These are phyloP conservation scores for Rubia peregrina DNA, from an alignment of 305 asterid genomes.

Conservation along the genomic window DNA sequence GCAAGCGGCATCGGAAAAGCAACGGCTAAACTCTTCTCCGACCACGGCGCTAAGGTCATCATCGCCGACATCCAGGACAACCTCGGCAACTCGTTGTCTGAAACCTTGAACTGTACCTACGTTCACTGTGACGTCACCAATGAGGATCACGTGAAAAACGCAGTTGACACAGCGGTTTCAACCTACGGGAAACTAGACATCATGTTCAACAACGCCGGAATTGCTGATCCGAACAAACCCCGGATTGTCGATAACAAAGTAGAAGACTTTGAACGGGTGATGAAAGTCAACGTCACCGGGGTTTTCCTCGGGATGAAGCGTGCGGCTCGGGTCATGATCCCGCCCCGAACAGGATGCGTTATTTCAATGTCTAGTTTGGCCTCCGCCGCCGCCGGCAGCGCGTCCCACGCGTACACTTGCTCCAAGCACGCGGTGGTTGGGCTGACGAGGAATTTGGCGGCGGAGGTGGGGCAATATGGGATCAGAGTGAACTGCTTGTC, in stretches of 20 bases:
- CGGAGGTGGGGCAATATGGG: conserved; percentile 22
- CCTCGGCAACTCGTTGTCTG: conserved; percentile 11
- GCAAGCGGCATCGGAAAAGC: conserved; percentile 19
- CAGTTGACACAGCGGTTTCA: conserved; percentile 15
- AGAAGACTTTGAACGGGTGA: conserved; percentile 5
- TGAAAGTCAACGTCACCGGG: conserved; percentile 20
- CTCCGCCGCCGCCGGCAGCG: conserved; percentile 17
- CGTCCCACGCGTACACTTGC: conserved; percentile 17
- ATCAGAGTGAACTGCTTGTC: conserved; percentile 28
- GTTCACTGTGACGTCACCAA: conserved; percentile 20
- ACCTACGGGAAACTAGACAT: conserved; percentile 20
- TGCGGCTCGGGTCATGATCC: conserved; percentile 30
- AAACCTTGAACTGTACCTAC: conserved; percentile 10
- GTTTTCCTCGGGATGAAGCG: conserved; percentile 27
- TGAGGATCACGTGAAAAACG: conserved; percentile 12
- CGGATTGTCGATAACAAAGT: conserved; percentile 3
- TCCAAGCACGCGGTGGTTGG: conserved; percentile 25
- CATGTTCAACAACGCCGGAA: conserved; percentile 24
- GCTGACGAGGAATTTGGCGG: conserved; percentile 16
- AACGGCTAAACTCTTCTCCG: conserved; percentile 6
- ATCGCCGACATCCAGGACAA: conserved; percentile 21
- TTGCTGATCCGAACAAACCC: not conserved
- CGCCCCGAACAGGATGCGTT: conserved; percentile 15
- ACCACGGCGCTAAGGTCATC: conserved; percentile 23
- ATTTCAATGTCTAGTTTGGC: conserved; percentile 22